Evolutionary conservation across 306 rosid species (phyloP).

Genomic region (Fragaria nilgerrensis): DNA sequence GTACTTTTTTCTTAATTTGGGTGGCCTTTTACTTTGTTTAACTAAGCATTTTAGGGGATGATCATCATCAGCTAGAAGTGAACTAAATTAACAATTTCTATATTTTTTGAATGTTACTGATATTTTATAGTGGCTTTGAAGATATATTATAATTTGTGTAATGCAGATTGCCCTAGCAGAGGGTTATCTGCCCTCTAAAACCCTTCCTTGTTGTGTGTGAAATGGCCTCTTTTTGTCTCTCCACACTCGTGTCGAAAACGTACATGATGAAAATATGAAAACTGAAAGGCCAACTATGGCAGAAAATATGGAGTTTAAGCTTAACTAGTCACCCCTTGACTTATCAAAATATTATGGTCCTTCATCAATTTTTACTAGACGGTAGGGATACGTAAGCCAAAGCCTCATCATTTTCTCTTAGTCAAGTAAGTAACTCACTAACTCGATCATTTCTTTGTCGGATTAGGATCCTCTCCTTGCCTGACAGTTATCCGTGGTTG

Average conservation of each 20-base stretch:
- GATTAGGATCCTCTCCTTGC: too few species aligned
- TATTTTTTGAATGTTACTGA: background rate
- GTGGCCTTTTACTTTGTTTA: too few species aligned
- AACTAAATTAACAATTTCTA: background rate
- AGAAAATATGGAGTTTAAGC: too few species aligned
- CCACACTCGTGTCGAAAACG: background rate
- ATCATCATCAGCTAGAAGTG: background rate
- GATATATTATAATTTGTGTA: too few species aligned
- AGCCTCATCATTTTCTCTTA: background rate
- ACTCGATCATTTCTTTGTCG: background rate
- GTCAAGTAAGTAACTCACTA: background rate
- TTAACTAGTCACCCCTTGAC: too few species aligned
- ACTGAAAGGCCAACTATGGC: background rate
- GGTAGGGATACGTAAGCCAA: background rate
- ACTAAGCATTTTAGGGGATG: background rate
- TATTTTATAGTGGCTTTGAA: background rate
- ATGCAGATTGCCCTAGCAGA: background rate
- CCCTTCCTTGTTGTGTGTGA: too few species aligned
- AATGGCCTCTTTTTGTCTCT: background rate
- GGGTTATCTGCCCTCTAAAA: background rate
- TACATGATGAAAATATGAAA: background rate
- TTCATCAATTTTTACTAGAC: background rate
- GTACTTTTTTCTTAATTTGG: too few species aligned
- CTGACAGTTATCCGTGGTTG: too few species aligned
- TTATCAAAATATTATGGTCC: background rate